Evolutionary conservation across 2,329 filamentous ascomycete genomes (phyloP).

Genomic region (Neurospora sp.): DNA sequence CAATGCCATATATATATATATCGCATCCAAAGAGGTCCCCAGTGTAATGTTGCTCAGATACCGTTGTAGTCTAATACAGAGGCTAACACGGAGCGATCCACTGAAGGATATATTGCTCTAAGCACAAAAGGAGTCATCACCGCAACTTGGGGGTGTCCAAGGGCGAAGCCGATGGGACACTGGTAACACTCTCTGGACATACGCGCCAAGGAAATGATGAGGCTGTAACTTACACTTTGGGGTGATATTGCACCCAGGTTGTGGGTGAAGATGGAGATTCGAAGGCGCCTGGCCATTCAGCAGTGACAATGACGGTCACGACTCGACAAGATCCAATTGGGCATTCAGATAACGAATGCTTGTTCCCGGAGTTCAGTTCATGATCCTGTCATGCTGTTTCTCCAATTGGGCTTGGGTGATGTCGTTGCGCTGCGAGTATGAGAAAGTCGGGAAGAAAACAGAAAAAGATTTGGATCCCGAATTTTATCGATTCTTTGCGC

Average conservation of each 20-base stretch:
- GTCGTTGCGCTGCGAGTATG: not conserved
- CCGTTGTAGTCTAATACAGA: conserved; percentile 87
- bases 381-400: not conserved
- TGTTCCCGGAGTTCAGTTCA: not conserved
- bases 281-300: conserved; percentile 10
- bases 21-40: not conserved
- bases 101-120: conserved; percentile 45
- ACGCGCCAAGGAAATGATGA: not conserved
- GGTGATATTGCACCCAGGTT: conserved; percentile 18
- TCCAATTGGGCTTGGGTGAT: not conserved
- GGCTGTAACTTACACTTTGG: conserved; percentile 16
- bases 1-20: not conserved
- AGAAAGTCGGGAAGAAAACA: not conserved
- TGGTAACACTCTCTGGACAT: conserved; percentile 1
- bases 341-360: not conserved
- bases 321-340: not conserved
- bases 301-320: conserved; percentile 2
- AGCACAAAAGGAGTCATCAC: conserved; percentile 54
- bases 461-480: not conserved
- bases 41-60: conserved; percentile 60
- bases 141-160: conserved; percentile 23
- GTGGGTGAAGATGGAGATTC: not conserved
- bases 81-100: conserved; percentile 51
- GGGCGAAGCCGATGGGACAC: conserved; percentile 1
- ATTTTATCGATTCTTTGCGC: not conserved